phyloP scores from a whole-genome alignment of 352 stramenopile genomes.

The Phytopythium vexans region DNA sequence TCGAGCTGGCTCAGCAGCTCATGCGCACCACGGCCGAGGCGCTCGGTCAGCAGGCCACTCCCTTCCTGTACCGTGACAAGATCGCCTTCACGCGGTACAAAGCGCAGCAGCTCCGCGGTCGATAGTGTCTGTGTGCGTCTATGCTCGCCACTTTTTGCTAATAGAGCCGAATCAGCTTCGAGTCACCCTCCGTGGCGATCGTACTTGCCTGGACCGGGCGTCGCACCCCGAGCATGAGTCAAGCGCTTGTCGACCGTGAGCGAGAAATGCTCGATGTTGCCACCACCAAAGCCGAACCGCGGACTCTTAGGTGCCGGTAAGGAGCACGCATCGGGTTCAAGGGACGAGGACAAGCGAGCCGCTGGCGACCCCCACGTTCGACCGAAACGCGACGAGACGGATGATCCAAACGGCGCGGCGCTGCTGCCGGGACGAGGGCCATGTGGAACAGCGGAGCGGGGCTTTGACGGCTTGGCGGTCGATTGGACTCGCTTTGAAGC shows the following conservation, averaged over 20 bases:
- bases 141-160: not conserved
- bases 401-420: conserved; percentile 28
- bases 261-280: conserved; percentile 34
- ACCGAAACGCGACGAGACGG: conserved; percentile 24
- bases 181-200: conserved; percentile 27
- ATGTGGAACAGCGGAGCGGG: no score
- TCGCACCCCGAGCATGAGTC: conserved; percentile 13
- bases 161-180: not conserved
- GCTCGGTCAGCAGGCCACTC: conserved; percentile 50
- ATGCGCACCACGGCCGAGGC: conserved; percentile 51
- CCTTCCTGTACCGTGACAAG: conserved; percentile 75
- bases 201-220: conserved; percentile 34
- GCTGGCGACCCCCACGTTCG: not conserved
- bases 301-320: conserved; percentile 6
- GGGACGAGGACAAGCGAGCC: not conserved
- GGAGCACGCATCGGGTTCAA: not conserved
- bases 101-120: conserved; percentile 43
- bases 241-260: conserved; percentile 24
- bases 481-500: no score
- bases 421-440: no score
- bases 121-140: not conserved
- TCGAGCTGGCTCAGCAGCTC: conserved; percentile 55
- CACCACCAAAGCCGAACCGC: conserved; percentile 15
- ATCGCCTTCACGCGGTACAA: conserved; percentile 62
- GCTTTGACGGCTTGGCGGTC: no score